Evolutionary conservation across 1,139 yeast genomes (phyloP).

Genomic region (Yamadazyma songkhlaensis): DNA sequence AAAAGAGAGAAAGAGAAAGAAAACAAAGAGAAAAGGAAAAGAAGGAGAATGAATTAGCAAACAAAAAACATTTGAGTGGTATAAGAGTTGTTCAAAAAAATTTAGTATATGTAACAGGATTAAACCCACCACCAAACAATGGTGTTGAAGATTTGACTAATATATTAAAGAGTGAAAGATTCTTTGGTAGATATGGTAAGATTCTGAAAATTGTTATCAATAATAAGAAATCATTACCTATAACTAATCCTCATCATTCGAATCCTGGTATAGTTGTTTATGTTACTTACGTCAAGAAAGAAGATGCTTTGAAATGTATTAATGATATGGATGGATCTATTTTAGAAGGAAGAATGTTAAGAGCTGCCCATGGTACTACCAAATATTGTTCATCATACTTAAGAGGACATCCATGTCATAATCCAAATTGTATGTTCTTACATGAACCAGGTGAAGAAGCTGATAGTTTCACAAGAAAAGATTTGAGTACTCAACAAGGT

Average conservation of each 20-base stretch:
- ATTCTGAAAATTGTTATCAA: slow-evolving; percentile 93
- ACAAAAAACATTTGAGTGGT: slow-evolving; percentile 91
- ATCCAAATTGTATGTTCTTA: slow-evolving; percentile 97
- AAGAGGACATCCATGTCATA: slow-evolving; percentile 95
- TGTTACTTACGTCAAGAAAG: slow-evolving; percentile 89
- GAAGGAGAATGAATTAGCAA: slow-evolving; percentile 86
- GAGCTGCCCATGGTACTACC: slow-evolving; percentile 98
- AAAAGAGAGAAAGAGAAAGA: slow-evolving; percentile 79
- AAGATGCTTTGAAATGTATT: slow-evolving; percentile 92
- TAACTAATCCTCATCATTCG: slow-evolving; percentile 26
- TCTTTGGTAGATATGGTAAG: slow-evolving; percentile 97
- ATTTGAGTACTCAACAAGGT: slow-evolving; percentile 78
- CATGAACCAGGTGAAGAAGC: slow-evolving; percentile 99
- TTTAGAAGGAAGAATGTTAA: slow-evolving; percentile 80
- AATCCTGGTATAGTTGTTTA: slow-evolving; percentile 91
- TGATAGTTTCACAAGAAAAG: slow-evolving; percentile 92
- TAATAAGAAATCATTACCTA: slow-evolving; percentile 58
- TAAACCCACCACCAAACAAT: slow-evolving; percentile 85
- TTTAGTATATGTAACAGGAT: slow-evolving; percentile 92
- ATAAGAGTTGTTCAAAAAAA: slow-evolving; percentile 97
- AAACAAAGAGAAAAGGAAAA: slow-evolving; percentile 89
- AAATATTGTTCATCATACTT: slow-evolving; percentile 95
- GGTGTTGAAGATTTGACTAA: slow-evolving; percentile 76
- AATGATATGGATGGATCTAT: slow-evolving; percentile 92
- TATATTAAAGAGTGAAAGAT: slow-evolving; percentile 82